Conservation (phyloP, 495 filamentous ascomycete genomes). For the Echria macrotheca region DNA sequence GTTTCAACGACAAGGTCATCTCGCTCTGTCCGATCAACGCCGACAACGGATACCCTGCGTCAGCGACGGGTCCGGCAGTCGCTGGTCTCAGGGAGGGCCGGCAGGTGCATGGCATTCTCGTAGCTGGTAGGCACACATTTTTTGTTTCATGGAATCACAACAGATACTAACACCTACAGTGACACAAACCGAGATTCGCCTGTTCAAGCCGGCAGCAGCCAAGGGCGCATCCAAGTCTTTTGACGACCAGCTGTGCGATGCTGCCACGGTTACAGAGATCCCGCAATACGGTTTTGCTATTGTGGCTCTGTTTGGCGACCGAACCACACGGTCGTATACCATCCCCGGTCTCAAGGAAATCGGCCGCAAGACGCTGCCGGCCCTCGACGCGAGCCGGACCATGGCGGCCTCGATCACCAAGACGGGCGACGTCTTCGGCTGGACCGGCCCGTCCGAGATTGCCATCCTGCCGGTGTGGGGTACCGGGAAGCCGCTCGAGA, state of each 20-base stretch:
- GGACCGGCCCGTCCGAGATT: constrained; percentile 85
- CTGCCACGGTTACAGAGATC: constrained; percentile 66
- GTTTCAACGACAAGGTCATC: constrained; percentile 67
- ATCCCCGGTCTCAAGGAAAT: constrained; percentile 84
- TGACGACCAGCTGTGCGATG: constrained; percentile 73
- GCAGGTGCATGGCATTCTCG: constrained; percentile 64
- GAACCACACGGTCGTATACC: constrained; percentile 70
- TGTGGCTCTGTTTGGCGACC: constrained; percentile 77
- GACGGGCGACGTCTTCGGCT: constrained; percentile 76
- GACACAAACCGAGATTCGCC: constrained; percentile 65
- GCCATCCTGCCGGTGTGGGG: constrained; percentile 78
- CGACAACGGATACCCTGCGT: constrained; percentile 67
- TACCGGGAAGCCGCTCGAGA: constrained; percentile 49
- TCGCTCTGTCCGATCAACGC: constrained; percentile 71
- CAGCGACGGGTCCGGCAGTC: constrained; percentile 67
- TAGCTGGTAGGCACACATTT: constrained; percentile 40
- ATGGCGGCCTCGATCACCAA: constrained; percentile 61
- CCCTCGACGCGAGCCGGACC: constrained; percentile 69
- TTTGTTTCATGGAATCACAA: not conserved
- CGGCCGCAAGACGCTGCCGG: constrained; percentile 54
- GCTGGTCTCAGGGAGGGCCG: constrained; percentile 63
- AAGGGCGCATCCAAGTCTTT: constrained; percentile 88
- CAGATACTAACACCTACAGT: constrained; percentile 37
- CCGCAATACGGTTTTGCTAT: constrained; percentile 70
- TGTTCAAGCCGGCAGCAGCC: constrained; percentile 76